Conservation (phyloP, 306 rosid genomes). For the Trifolium dubium region DNA sequence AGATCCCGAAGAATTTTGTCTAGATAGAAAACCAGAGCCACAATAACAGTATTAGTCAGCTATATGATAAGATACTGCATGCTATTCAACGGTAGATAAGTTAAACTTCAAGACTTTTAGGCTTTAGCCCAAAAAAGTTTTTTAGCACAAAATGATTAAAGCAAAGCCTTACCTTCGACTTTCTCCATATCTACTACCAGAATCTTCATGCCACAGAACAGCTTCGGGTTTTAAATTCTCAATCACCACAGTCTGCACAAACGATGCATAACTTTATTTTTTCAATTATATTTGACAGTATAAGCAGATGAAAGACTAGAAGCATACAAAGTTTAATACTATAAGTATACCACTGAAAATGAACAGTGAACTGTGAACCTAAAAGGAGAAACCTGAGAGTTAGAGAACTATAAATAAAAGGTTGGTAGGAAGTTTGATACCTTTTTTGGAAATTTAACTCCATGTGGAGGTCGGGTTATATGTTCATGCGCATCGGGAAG, state of each 20-base stretch:
- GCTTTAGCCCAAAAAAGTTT: no score
- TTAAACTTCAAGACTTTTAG: not conserved
- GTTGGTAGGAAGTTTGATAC: conserved; percentile 48
- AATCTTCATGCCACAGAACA: conserved; percentile 90
- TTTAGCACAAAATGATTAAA: conserved; percentile 1
- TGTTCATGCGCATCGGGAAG: conserved; percentile 81
- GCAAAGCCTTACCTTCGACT: conserved; percentile 56
- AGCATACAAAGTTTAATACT: not conserved
- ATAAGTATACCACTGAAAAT: not conserved
- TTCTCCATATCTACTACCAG: conserved; percentile 55
- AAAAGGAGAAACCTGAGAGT: not conserved
- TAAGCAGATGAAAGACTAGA: not conserved
- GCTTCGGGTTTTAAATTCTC: conserved; percentile 74
- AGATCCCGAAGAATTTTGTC: no score
- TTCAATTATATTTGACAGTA: not conserved
- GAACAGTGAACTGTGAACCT: not conserved
- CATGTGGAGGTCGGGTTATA: conserved; percentile 69
- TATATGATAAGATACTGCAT: not conserved
- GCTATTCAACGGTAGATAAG: conserved; percentile 33
- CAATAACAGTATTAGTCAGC: no score
- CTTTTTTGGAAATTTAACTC: conserved; percentile 76
- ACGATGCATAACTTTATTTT: conserved; percentile 1
- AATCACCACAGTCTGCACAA: conserved; percentile 56
- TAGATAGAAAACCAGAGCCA: no score
- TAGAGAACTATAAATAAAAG: not conserved